Base-by-base conservation (phyloP, 164 flowering plant species). In the Annona cherimola region DNA sequence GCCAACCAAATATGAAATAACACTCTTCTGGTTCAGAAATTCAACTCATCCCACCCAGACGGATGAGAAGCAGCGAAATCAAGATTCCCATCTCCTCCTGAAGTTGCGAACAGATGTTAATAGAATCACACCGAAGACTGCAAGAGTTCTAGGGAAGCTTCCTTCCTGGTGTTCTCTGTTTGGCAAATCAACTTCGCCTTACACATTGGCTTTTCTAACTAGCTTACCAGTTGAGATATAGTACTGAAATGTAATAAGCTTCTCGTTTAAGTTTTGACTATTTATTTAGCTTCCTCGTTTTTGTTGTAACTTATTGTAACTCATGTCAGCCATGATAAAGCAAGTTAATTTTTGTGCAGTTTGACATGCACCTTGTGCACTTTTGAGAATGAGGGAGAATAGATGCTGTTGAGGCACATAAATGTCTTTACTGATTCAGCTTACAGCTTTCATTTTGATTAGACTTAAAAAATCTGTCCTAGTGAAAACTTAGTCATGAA, bases 141-240 rank as follows among this genome's bases (percentile, higher is more conserved):
- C 81, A 63, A 81, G 74, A 67, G 85, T 92, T 68, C 84, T 91
- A 6, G 26, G 3, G 71, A 92, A 88, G 86, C 93, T 95, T 70
- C 99, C 99, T 35, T 55, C 86, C 46, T 95, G 98, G 98, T 95
- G 97, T 79, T 82, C 98, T 26, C 71, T 79, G 12, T 95, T 95
- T 73, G 99, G 97, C 71, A 92, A 92, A 79, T 95, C 99, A 3
- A 90, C 97, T 9, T 89, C 90, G 74, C 98, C 99, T 2, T 75
- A 72, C 69, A 79, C 88, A 4, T 78, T 95, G 42, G 84, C 99
- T 61, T 92, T 92, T 81, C 77, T 95, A 61, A 84, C 66, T 42
- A 81, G 80, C 72, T 86, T 95, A 50, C 92, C 92, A 44, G 80
- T 90, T 68, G 74, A 80, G 76, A 79, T 88, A 61, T 88, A 88